These are phyloP conservation scores for Acanthamoeba polyphaga DNA, from an alignment of 208 protist genomes.

Conservation along the genomic window DNA sequence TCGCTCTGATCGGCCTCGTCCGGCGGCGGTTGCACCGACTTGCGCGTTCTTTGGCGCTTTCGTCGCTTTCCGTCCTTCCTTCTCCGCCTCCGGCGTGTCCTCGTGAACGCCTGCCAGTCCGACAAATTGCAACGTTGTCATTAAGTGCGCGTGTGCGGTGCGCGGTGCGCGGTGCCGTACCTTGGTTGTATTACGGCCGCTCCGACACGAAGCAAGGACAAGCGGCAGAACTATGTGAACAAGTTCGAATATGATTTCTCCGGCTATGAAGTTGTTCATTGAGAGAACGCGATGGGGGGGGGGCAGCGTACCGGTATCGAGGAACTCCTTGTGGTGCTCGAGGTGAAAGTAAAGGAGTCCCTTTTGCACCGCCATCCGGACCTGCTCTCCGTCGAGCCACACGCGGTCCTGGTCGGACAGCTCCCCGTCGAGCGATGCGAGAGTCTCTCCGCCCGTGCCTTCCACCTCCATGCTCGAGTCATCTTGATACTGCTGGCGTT, in stretches of 20 bases:
- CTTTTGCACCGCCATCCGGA: slow-evolving; percentile 51
- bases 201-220: background rate
- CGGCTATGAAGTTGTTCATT: background rate
- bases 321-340: slow-evolving; percentile 57
- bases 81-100: background rate
- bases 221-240: slow-evolving; percentile 16
- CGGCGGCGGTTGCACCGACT: background rate
- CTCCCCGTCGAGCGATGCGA: background rate
- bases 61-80: background rate
- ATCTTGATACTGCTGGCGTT: background rate
- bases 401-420: background rate
- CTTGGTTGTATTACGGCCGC: slow-evolving; percentile 49
- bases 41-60: background rate
- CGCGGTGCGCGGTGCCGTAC: background rate
- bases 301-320: background rate
- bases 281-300: background rate
- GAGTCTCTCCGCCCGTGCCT: background rate
- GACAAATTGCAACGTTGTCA: background rate
- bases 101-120: background rate
- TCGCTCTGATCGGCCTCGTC: background rate
- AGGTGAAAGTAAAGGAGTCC: slow-evolving; percentile 55
- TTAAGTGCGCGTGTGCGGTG: background rate
- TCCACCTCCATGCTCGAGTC: background rate
- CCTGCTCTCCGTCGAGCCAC: slow-evolving; percentile 38
- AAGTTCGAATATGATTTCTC: background rate